Percentiles rank a stretch among this genome's conserved stretches.
phyloP scores from a whole-genome alignment of 345 rosid species.

The Adansonia digitata region DNA sequence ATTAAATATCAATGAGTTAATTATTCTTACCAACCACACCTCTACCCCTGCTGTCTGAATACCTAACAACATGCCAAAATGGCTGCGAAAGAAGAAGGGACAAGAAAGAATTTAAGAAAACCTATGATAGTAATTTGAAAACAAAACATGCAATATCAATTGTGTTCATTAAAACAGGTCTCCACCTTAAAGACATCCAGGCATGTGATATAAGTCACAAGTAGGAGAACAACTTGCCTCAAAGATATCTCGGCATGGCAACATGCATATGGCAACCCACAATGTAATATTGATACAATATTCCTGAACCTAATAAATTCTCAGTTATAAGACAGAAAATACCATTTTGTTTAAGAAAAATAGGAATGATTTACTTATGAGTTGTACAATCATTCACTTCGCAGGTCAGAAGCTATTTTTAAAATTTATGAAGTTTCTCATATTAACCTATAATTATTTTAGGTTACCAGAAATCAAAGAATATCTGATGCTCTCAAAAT shows the following conservation, averaged over 20 bases:
- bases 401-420: neutral
- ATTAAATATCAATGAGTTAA: constrained; percentile 11
- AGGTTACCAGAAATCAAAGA: neutral
- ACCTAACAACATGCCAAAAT: constrained; percentile 71
- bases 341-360: neutral
- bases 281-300: neutral
- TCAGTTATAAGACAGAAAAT: neutral
- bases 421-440: neutral
- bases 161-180: neutral
- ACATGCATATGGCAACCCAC: neutral
- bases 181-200: neutral
- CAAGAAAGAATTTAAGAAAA: constrained; percentile 9
- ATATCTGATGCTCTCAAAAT: neutral
- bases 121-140: neutral
- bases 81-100: constrained; percentile 50
- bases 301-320: neutral
- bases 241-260: neutral
- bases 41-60: constrained; percentile 51
- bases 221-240: neutral
- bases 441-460: neutral
- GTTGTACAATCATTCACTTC: neutral
- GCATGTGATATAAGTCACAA: neutral
- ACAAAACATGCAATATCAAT: neutral
- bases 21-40: constrained; percentile 84
- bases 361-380: neutral